Percentiles rank a stretch among this genome's conserved stretches.
Evolutionary conservation across 345 rosid genomes (phyloP).

Genomic region (Salix caprea): DNA sequence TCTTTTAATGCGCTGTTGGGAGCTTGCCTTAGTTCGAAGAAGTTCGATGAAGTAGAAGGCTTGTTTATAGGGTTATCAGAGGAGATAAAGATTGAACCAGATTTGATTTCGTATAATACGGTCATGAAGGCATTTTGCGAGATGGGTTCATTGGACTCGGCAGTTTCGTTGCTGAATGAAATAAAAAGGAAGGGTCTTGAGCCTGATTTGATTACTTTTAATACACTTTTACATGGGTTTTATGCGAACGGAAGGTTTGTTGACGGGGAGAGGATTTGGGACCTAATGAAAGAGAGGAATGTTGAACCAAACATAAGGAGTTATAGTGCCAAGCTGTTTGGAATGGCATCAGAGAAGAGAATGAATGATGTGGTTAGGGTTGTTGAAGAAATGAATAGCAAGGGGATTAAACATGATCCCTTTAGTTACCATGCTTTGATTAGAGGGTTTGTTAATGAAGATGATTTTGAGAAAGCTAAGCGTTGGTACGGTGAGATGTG

Average conservation of each 20-base stretch:
- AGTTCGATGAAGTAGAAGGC: constrained; percentile 39
- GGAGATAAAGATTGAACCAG: constrained; percentile 45
- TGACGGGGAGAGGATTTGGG: constrained; percentile 40
- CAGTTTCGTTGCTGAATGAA: constrained; percentile 39
- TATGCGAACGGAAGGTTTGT: constrained; percentile 37
- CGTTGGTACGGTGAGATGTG: constrained; percentile 43
- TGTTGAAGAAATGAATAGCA: constrained; percentile 41
- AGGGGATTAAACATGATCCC: constrained; percentile 42
- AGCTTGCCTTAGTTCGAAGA: constrained; percentile 33
- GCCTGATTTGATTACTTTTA: constrained; percentile 50
- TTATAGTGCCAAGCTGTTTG: constrained; percentile 51
- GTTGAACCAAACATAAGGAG: constrained; percentile 46
- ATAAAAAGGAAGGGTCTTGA: constrained; percentile 53
- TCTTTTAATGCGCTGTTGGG: constrained; percentile 64
- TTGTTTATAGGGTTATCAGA: constrained; percentile 48
- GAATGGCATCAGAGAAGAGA: constrained; percentile 42
- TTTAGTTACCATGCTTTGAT: constrained; percentile 58
- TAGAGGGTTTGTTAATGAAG: constrained; percentile 40
- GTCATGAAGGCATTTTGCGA: constrained; percentile 55
- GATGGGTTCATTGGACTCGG: constrained; percentile 48
- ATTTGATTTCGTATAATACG: constrained; percentile 49
- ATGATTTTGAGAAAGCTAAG: constrained; percentile 43
- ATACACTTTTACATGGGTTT: constrained; percentile 44
- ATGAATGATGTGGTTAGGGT: constrained; percentile 40
- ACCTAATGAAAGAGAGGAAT: constrained; percentile 39